These are phyloP conservation scores for Beta vulgaris DNA, from an alignment of 148 eudicot genomes.

Conservation along the genomic window DNA sequence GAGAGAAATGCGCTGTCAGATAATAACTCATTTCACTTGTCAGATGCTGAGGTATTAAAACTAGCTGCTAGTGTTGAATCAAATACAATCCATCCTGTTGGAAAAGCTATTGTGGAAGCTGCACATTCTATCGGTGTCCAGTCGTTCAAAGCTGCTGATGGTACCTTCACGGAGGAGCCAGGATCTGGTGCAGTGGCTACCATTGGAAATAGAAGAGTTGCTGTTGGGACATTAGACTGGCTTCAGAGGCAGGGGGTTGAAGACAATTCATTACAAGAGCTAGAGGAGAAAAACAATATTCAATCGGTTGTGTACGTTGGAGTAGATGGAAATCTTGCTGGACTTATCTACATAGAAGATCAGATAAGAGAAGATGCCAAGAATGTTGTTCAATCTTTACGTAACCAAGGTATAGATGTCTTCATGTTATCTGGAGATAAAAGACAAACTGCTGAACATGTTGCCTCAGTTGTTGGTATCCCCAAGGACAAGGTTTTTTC, in stretches of 20 bases:
- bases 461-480: conserved; percentile 87
- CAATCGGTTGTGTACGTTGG: conserved; percentile 94
- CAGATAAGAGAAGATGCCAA: conserved; percentile 92
- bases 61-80: conserved; percentile 93
- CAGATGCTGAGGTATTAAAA: conserved; percentile 64
- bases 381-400: conserved; percentile 69
- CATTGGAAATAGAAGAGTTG: conserved; percentile 54
- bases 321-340: conserved; percentile 71
- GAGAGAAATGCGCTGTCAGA: conserved; percentile 26
- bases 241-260: conserved; percentile 73
- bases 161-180: conserved; percentile 91
- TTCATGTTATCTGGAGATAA: conserved; percentile 95
- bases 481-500: conserved; percentile 62
- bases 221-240: conserved; percentile 96
- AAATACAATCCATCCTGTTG: conserved; percentile 92
- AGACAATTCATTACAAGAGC: conserved; percentile 52
- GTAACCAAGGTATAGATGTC: conserved; percentile 59
- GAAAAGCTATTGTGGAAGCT: conserved; percentile 93
- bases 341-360: conserved; percentile 87
- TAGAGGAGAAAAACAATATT: conserved; percentile 63
- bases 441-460: conserved; percentile 79
- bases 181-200: conserved; percentile 93
- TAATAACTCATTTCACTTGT: conserved; percentile 30
- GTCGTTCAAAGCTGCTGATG: conserved; percentile 62
- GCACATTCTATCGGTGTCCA: conserved; percentile 54